Base-by-base conservation (phyloP, 1,284 basidiomycete species). In the Sporisorium sorghi region DNA sequence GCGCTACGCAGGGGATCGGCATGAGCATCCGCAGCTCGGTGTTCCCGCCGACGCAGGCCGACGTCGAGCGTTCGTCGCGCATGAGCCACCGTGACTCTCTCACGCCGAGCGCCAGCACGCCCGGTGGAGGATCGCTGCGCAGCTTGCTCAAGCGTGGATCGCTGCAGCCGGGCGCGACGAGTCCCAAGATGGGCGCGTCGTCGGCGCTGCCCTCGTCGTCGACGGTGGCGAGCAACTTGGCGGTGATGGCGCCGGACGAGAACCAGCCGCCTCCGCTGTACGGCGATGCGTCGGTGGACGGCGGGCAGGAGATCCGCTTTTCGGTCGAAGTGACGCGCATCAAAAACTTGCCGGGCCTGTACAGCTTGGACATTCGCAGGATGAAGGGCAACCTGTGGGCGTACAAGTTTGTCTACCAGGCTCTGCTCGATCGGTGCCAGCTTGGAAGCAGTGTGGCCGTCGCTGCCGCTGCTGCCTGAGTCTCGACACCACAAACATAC, bases 381-480 rank as follows among this genome's bases (percentile, higher is more conserved):
- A 76, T 84, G 74, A 81, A 82, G 64, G 82, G 82, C 44, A 82
- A 83, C 46, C 42, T 81, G 14, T 82, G 79, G 76, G 73, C 79
- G 7, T 84, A 80, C 70, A 83, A 84, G 76, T 84, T 81, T 53
- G 57, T 83, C 58, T 84, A 84, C 59, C 74, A 81, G 43, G 76
- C 78, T 11, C 44, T 84, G 10, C 66, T 84, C 9, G 76, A 77
- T 44, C 65, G 74, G 3, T 69, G 75, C 48, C 72, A 78, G 32
- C 61, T 80, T 8, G 62, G 55, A 5, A 65, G 62, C 50, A 50
- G 53, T 23, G 24, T 40, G 5, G 28, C 28, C 9, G 28, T n/a
- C 14, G 11, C 33, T n/a, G 42, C 32, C 30, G 21, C 23, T 7
- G 53, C 32, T 32, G 42, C 51, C 28, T 59, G 28, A 39, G n/a